Conservation (phyloP, 805 yeast genomes). For the Wickerhamiella galacta region DNA sequence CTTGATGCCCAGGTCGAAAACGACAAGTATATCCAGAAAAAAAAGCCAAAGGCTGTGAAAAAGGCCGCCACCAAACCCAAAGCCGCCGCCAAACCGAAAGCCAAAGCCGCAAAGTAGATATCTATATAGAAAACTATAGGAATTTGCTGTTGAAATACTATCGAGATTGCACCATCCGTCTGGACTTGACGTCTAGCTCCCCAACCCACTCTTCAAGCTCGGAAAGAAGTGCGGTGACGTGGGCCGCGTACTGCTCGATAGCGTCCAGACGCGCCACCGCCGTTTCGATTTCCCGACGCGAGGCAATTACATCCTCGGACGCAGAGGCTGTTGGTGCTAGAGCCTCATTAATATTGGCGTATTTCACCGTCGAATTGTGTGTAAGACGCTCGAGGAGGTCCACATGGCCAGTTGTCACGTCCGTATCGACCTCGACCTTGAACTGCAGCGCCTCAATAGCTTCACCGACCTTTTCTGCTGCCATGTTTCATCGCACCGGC, state of each 20-base stretch:
- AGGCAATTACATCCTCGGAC: not conserved
- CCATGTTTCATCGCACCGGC: too few species aligned
- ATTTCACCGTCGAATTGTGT: conserved; percentile 2
- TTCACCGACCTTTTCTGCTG: not conserved
- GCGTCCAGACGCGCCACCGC: conserved; percentile 1
- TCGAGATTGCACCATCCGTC: conserved; percentile 1
- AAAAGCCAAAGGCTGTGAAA: conserved; percentile 7
- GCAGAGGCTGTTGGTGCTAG: conserved; percentile 1
- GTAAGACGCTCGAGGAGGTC: conserved; percentile 6
- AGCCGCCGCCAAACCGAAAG: conserved; percentile 1
- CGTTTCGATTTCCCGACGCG: not conserved
- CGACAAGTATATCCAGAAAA: conserved; percentile 16
- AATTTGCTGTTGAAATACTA: too few species aligned
- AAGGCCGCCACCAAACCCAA: conserved; percentile 3
- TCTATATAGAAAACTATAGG: too few species aligned
- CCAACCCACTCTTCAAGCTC: conserved; percentile 5
- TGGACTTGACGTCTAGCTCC: conserved; percentile 6
- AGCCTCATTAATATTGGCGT: conserved; percentile 3
- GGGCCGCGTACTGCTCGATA: conserved; percentile 1
- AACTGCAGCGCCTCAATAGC: conserved; percentile 4
- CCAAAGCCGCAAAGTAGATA: too few species aligned
- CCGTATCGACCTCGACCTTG: conserved; percentile 5
- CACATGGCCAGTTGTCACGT: conserved; percentile 2
- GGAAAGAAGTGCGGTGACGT: not conserved
- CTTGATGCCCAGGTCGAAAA: conserved; percentile 26